phyloP scores from a whole-genome alignment of 78 protist species.

The Planoprotostelium fungivorum region DNA sequence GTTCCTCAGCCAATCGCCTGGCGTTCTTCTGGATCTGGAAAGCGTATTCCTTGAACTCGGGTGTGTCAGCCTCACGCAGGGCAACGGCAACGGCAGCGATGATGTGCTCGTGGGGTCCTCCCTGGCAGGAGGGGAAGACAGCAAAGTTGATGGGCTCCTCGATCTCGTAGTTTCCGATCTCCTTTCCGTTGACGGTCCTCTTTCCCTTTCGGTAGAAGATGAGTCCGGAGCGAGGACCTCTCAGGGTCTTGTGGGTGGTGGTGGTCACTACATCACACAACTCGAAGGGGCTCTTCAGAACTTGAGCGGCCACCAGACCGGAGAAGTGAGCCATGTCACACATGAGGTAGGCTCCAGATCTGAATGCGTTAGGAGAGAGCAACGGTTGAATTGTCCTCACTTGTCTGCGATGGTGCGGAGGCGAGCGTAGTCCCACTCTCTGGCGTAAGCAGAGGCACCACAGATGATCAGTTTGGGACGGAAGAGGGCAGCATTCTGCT shows the following conservation, averaged over 20 bases:
- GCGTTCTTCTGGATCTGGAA: constrained; percentile 80
- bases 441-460: constrained; percentile 97
- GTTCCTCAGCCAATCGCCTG: constrained; percentile 74
- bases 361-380: constrained; percentile 41
- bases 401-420: constrained; percentile 39
- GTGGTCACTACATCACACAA: constrained; percentile 97
- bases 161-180: constrained; percentile 29
- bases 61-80: constrained; percentile 78
- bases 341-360: constrained; percentile 89
- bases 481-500: constrained; percentile 81
- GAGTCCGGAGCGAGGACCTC: constrained; percentile 99
- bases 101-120: constrained; percentile 99
- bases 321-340: constrained; percentile 99
- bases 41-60: constrained; percentile 86
- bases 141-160: constrained; percentile 82
- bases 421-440: constrained; percentile 92
- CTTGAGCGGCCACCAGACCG: constrained; percentile 95
- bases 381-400: not conserved
- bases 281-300: constrained; percentile 79
- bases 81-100: constrained; percentile 96
- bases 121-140: constrained; percentile 95
- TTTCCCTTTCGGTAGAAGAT: constrained; percentile 93
- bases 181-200: constrained; percentile 17
- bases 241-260: constrained; percentile 99
- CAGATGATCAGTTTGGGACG: constrained; percentile 94